Conservation (phyloP, 768 basidiomycete genomes). For the Lactarius hatsudake region DNA sequence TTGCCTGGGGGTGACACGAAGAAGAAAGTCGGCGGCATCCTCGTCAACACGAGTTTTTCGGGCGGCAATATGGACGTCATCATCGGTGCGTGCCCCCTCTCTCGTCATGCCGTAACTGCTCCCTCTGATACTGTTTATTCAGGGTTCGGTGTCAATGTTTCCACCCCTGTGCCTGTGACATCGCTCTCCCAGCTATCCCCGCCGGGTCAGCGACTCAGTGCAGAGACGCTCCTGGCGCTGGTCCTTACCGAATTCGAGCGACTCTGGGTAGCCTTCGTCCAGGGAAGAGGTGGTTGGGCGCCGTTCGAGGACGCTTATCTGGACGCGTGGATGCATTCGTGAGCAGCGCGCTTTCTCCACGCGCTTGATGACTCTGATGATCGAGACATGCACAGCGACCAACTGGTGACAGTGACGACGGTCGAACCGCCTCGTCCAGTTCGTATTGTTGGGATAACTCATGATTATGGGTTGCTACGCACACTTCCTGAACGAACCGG, state of each 20-base stretch:
- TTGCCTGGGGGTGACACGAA: slow-evolving; percentile 42
- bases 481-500: slow-evolving; percentile 60
- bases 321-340: slow-evolving; percentile 90
- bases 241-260: slow-evolving; percentile 74
- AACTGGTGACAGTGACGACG: slow-evolving; percentile 79
- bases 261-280: slow-evolving; percentile 75
- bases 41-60: slow-evolving; percentile 86
- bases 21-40: slow-evolving; percentile 87
- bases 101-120: neutral
- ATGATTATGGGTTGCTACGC: slow-evolving; percentile 82
- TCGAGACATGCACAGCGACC: slow-evolving; percentile 50
- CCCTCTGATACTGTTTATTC: neutral
- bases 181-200: slow-evolving; percentile 72
- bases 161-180: slow-evolving; percentile 77
- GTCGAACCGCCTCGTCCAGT: slow-evolving; percentile 64
- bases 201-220: slow-evolving; percentile 43
- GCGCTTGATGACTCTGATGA: neutral
- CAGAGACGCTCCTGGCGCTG: slow-evolving; percentile 73
- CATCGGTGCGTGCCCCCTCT: slow-evolving; percentile 58
- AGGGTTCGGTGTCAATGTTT: slow-evolving; percentile 90
- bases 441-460: slow-evolving; percentile 81
- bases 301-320: slow-evolving; percentile 81
- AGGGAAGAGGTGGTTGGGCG: slow-evolving; percentile 64
- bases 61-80: slow-evolving; percentile 71
- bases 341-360: slow-evolving; percentile 36